Conservation (phyloP, 2,329 filamentous ascomycete species). For the Pyrenochaeta sp. region DNA sequence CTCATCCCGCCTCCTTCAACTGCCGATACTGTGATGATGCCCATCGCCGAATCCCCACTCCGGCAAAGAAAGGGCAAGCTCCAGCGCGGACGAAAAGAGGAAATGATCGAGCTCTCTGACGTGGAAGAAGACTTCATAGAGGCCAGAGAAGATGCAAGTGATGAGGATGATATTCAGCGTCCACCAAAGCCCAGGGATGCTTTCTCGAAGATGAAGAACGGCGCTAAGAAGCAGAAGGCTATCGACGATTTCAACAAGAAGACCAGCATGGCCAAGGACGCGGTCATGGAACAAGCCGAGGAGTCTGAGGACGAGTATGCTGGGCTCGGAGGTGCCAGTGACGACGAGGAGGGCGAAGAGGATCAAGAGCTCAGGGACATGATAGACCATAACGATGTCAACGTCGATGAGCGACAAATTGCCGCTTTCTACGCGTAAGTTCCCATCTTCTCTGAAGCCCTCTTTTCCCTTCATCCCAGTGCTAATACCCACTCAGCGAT, state of each 20-base stretch:
- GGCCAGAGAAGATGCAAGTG: constrained; percentile 28
- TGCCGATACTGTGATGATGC: constrained; percentile 71
- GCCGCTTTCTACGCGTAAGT: constrained; percentile 91
- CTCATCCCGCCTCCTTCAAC: constrained; percentile 71
- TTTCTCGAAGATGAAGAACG: constrained; percentile 76
- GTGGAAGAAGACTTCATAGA: constrained; percentile 53
- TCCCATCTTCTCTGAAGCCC: not conserved
- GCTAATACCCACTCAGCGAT: constrained; percentile 64
- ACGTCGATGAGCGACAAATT: constrained; percentile 80
- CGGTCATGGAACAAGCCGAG: constrained; percentile 92
- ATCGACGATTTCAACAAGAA: constrained; percentile 76
- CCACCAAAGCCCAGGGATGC: constrained; percentile 59
- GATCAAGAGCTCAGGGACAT: constrained; percentile 81
- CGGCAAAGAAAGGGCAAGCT: constrained; percentile 68
- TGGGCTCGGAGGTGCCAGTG: constrained; percentile 87
- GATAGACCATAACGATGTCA: constrained; percentile 82
- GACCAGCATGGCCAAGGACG: constrained; percentile 81
- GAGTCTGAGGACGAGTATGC: constrained; percentile 99
- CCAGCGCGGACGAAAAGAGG: constrained; percentile 55
- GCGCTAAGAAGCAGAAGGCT: constrained; percentile 62
- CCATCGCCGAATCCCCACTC: constrained; percentile 70
- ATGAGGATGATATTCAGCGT: constrained; percentile 41
- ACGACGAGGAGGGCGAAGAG: constrained; percentile 82
- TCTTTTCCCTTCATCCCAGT: constrained; percentile 14
- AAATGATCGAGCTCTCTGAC: constrained; percentile 53